Percentiles rank a stretch among this genome's conserved stretches.
These are phyloP conservation scores for Curvularia sp. DNA, from an alignment of 2,329 filamentous ascomycete species.

Conservation along the genomic window DNA sequence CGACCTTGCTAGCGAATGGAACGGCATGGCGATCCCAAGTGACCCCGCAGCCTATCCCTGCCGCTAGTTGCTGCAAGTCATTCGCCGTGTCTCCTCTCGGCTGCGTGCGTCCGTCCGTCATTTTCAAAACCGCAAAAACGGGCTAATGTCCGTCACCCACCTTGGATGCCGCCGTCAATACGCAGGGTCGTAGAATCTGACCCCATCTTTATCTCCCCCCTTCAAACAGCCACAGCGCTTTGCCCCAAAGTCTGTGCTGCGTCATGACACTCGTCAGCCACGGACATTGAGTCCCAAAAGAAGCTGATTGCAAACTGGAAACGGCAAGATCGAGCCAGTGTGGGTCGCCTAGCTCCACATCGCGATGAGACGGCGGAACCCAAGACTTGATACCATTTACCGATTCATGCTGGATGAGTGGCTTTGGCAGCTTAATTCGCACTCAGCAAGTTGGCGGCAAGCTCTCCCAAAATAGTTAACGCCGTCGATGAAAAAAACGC, in stretches of 20 bases:
- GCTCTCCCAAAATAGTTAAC: conserved; percentile 5
- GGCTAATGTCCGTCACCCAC: conserved; percentile 33
- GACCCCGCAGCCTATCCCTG: conserved; percentile 40
- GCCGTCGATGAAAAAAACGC: background rate
- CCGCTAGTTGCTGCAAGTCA: conserved; percentile 49
- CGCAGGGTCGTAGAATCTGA: conserved; percentile 31
- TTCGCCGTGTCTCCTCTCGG: conserved; percentile 40
- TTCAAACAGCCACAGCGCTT: conserved; percentile 14
- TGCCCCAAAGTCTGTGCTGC: conserved; percentile 16
- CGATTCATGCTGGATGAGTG: conserved; percentile 31
- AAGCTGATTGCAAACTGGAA: conserved; percentile 23
- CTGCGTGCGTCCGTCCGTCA: conserved; percentile 30
- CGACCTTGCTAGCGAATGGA: conserved; percentile 33
- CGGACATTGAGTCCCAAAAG: conserved; percentile 15
- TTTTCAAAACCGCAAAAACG: conserved; percentile 29
- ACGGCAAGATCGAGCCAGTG: conserved; percentile 28
- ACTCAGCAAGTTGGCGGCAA: conserved; percentile 9
- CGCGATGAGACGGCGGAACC: conserved; percentile 23
- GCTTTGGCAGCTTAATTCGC: conserved; percentile 22
- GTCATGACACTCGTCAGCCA: conserved; percentile 29
- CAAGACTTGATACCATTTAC: conserved; percentile 22
- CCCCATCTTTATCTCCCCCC: conserved; percentile 26
- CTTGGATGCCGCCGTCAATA: conserved; percentile 26
- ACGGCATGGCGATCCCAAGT: conserved; percentile 21
- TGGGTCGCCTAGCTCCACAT: conserved; percentile 31